These are phyloP conservation scores for Phytophthora aleatoria DNA, from an alignment of 352 stramenopile species.

Conservation along the genomic window DNA sequence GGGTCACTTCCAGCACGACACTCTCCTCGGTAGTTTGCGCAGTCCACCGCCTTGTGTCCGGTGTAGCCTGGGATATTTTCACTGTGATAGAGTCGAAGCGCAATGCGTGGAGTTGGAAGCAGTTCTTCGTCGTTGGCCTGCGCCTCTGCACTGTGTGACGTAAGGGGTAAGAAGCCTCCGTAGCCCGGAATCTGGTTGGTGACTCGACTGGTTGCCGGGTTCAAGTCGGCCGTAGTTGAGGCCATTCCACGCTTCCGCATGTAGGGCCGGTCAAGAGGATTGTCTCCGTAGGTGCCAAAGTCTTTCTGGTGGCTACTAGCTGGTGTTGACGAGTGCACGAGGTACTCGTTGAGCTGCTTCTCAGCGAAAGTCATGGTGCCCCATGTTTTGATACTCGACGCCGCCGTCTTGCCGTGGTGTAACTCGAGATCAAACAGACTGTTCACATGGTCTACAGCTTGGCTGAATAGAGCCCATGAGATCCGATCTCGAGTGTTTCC, in stretches of 20 bases:
- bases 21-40: constrained; percentile 80
- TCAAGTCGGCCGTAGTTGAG: constrained; percentile 76
- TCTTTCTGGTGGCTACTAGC: constrained; percentile 77
- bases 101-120: constrained; percentile 41
- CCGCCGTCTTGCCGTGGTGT: constrained; percentile 20
- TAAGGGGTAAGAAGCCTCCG: constrained; percentile 65
- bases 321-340: constrained; percentile 64
- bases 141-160: constrained; percentile 63
- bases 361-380: constrained; percentile 23
- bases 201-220: constrained; percentile 64
- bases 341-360: constrained; percentile 28
- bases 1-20: constrained; percentile 62
- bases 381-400: constrained; percentile 18
- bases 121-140: constrained; percentile 55
- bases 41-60: constrained; percentile 77
- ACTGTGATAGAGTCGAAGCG: constrained; percentile 75
- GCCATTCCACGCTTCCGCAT: constrained; percentile 81
- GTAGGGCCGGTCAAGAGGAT: constrained; percentile 68
- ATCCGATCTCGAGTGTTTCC: constrained; percentile 46
- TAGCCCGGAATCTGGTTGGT: constrained; percentile 88
- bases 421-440: constrained; percentile 48
- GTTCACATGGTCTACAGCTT: constrained; percentile 46
- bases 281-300: constrained; percentile 68
- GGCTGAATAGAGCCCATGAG: constrained; percentile 53
- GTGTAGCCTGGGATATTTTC: constrained; percentile 88